Percentiles rank a stretch among this genome's conserved stretches.
phyloP scores from a whole-genome alignment of 805 yeast species.

The Starmerella gropengiesseri region DNA sequence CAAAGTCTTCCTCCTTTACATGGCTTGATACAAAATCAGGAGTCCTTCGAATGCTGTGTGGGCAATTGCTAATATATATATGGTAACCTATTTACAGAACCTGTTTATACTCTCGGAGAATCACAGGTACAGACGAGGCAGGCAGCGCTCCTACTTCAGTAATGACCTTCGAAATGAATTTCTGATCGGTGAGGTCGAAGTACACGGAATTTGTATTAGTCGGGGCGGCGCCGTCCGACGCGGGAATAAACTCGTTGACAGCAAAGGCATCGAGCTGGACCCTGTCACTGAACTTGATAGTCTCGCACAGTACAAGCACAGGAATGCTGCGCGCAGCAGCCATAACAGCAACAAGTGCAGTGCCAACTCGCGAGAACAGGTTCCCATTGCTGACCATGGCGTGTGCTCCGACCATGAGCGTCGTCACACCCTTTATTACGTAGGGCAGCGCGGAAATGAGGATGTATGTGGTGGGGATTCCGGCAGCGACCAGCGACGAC shows the following conservation, averaged over 20 bases:
- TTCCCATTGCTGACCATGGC: slow-evolving; percentile 94
- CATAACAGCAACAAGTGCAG: slow-evolving; percentile 86
- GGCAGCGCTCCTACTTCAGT: slow-evolving; percentile 95
- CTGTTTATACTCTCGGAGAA: slow-evolving; percentile 66
- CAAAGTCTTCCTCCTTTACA: no score
- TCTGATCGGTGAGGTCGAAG: slow-evolving; percentile 92
- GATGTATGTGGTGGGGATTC: slow-evolving; percentile 67
- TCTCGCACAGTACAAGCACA: slow-evolving; percentile 89
- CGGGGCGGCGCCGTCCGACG: slow-evolving; percentile 28
- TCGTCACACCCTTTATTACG: slow-evolving; percentile 74
- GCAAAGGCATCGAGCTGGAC: slow-evolving; percentile 96
- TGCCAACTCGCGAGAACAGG: slow-evolving; percentile 85
- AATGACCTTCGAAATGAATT: slow-evolving; percentile 83
- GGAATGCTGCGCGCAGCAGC: slow-evolving; percentile 83
- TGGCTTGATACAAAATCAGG: no score
- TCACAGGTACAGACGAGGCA: slow-evolving; percentile 96
- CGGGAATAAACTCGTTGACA: slow-evolving; percentile 57
- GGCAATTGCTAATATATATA: no score
- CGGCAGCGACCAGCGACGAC: slow-evolving; percentile 46
- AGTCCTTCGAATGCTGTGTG: no score
- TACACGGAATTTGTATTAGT: slow-evolving; percentile 64
- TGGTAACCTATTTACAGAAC: no score
- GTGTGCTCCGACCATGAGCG: slow-evolving; percentile 90
- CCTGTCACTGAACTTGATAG: slow-evolving; percentile 85
- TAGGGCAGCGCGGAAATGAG: slow-evolving; percentile 69